A percentile compares a stretch with the other conserved stretches of the same genome.
phyloP scores from a whole-genome alignment of 805 yeast species.

The Torulaspora maleeae region DNA sequence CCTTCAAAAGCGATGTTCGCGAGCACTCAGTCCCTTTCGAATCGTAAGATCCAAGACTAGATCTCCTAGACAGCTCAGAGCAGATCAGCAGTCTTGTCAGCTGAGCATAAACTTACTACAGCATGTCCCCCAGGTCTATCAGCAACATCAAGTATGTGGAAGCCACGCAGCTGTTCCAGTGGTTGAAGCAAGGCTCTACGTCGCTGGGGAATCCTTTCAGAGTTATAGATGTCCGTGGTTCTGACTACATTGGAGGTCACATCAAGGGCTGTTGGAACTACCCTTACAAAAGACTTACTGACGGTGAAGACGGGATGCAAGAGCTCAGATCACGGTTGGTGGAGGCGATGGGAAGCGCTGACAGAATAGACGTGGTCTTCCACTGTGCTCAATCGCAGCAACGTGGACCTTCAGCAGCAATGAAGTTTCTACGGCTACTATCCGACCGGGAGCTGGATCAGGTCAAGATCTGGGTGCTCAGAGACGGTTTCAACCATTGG shows the following conservation, averaged over 20 bases:
- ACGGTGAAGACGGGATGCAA: conserved; percentile 62
- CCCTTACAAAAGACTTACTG: conserved; percentile 24
- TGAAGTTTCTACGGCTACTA: conserved; percentile 45
- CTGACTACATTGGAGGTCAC: conserved; percentile 67
- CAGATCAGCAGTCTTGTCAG: not conserved
- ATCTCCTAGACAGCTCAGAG: no score
- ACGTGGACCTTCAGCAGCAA: conserved; percentile 84
- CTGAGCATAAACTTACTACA: not conserved
- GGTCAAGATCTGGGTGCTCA: conserved; percentile 60
- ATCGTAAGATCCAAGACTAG: not conserved
- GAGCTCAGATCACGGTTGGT: conserved; percentile 43
- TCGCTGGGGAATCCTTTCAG: conserved; percentile 22
- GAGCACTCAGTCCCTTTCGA: no score
- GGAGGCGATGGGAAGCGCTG: conserved; percentile 16
- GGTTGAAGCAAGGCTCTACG: conserved; percentile 27
- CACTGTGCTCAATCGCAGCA: conserved; percentile 91
- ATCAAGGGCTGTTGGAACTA: conserved; percentile 26
- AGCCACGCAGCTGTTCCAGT: conserved; percentile 22
- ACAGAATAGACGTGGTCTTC: conserved; percentile 48
- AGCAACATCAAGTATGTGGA: conserved; percentile 26
- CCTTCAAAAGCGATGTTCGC: no score
- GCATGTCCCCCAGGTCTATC: conserved; percentile 17
- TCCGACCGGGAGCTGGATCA: conserved; percentile 27
- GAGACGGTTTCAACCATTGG: conserved; percentile 88
- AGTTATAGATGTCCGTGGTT: conserved; percentile 82